Conservation (phyloP, 1,139 yeast species). For the Debaryomyces sp. region DNA sequence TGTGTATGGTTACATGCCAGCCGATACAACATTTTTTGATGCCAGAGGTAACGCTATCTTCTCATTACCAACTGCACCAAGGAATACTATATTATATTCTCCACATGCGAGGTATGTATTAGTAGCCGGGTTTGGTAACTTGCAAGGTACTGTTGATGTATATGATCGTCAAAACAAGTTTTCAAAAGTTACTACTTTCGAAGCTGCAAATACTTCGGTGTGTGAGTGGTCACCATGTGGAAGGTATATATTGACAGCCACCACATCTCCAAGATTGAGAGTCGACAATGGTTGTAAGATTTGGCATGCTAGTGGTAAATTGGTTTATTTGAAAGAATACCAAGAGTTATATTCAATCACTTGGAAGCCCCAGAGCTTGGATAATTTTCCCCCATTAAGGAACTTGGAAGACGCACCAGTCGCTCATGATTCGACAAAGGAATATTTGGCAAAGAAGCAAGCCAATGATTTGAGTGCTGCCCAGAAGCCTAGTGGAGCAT, state of each 20-base stretch:
- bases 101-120: slow-evolving; percentile 92
- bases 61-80: slow-evolving; percentile 82
- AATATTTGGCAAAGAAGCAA: slow-evolving; percentile 50
- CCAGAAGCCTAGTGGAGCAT: slow-evolving; percentile 77
- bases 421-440: slow-evolving; percentile 70
- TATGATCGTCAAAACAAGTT: slow-evolving; percentile 92
- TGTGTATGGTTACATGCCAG: slow-evolving; percentile 97
- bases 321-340: slow-evolving; percentile 77
- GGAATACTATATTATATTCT: slow-evolving; percentile 88
- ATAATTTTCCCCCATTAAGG: slow-evolving; percentile 61
- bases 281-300: slow-evolving; percentile 94
- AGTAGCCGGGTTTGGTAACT: slow-evolving; percentile 97
- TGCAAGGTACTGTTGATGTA: slow-evolving; percentile 95
- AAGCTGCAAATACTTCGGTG: slow-evolving; percentile 91
- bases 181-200: slow-evolving; percentile 74
- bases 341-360: slow-evolving; percentile 77
- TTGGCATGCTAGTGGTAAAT: slow-evolving; percentile 90
- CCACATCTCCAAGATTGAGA: slow-evolving; percentile 94
- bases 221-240: slow-evolving; percentile 99
- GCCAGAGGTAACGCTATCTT: slow-evolving; percentile 88
- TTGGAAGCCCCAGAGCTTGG: slow-evolving; percentile 82
- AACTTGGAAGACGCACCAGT: slow-evolving; percentile 60
- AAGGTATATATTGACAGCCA: slow-evolving; percentile 87
- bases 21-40: slow-evolving; percentile 92
- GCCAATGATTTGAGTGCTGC: slow-evolving; percentile 41